Percentiles rank a stretch among this genome's conserved stretches.
Conservation (phyloP, 345 rosid genomes). For the Rhodamnia rubescens region DNA sequence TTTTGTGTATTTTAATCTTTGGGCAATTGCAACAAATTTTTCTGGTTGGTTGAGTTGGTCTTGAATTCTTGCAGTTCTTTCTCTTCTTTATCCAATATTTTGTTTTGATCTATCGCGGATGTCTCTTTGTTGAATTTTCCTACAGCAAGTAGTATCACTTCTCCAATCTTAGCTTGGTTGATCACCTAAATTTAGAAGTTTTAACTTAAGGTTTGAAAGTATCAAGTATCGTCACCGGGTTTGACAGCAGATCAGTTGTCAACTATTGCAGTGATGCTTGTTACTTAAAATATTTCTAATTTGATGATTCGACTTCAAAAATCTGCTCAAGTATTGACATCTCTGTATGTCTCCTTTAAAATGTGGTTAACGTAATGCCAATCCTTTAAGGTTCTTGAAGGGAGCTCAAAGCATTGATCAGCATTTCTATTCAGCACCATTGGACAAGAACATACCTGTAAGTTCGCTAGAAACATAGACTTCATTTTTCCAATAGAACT, state of each 20-base stretch:
- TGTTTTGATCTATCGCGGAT: neutral
- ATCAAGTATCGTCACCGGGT: neutral
- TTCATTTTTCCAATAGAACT: neutral
- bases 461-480: constrained; percentile 15
- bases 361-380: neutral
- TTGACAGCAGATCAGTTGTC: neutral
- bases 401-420: constrained; percentile 93
- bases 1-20: neutral
- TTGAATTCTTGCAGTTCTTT: neutral
- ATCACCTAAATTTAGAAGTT: neutral
- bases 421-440: constrained; percentile 63
- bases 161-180: neutral
- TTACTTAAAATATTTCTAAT: neutral
- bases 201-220: neutral
- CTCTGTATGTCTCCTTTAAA: neutral
- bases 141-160: neutral
- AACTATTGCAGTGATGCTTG: neutral
- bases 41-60: neutral
- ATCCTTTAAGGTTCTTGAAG: constrained; percentile 56
- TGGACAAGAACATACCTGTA: constrained; percentile 83
- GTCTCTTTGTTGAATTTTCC: neutral
- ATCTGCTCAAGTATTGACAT: neutral
- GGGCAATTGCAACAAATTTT: neutral
- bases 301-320: neutral
- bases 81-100: neutral